Evolutionary conservation across 192 early-diverging fungal species (phyloP).

Genomic region (Allomyces javanicus): DNA sequence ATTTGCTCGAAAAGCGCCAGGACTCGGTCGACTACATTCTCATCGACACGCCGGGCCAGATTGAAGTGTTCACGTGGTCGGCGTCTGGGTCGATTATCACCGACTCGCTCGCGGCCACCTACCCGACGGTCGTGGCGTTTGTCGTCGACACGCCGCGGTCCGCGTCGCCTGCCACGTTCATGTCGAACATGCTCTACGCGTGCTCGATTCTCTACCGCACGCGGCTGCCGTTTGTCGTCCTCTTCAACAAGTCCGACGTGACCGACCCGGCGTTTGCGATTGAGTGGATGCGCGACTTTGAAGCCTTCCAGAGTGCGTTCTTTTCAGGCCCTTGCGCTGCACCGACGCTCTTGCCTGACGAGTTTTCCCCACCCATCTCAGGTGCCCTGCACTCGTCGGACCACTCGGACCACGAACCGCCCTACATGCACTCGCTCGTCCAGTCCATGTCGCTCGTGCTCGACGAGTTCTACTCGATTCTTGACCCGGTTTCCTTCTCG

Average conservation of each 20-base stretch:
- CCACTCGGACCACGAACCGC: conserved; percentile 44
- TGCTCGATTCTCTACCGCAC: conserved; percentile 95
- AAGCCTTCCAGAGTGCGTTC: conserved; percentile 60
- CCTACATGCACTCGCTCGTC: conserved; percentile 83
- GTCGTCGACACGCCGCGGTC: conserved; percentile 92
- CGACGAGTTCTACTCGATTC: conserved; percentile 84
- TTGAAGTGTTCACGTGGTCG: conserved; percentile 98
- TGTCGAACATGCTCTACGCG: conserved; percentile 98
- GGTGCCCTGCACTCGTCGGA: no score
- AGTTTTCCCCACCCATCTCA: no score
- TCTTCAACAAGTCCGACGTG: conserved; percentile 93
- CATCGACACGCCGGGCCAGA: conserved; percentile 92
- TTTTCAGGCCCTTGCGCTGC: not conserved
- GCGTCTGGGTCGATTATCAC: conserved; percentile 91
- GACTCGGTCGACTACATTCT: conserved; percentile 50
- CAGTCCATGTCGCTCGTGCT: conserved; percentile 88
- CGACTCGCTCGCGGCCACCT: conserved; percentile 71
- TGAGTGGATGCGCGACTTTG: conserved; percentile 95
- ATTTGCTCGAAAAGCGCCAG: conserved; percentile 61
- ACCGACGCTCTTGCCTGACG: no score
- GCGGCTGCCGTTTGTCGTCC: conserved; percentile 80
- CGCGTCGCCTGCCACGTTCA: conserved; percentile 79
- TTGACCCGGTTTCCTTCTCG: conserved; percentile 67
- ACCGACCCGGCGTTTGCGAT: conserved; percentile 73
- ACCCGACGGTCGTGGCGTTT: conserved; percentile 80